Conservation (phyloP, 768 basidiomycete genomes). For the Pulveroboletus sp. region DNA sequence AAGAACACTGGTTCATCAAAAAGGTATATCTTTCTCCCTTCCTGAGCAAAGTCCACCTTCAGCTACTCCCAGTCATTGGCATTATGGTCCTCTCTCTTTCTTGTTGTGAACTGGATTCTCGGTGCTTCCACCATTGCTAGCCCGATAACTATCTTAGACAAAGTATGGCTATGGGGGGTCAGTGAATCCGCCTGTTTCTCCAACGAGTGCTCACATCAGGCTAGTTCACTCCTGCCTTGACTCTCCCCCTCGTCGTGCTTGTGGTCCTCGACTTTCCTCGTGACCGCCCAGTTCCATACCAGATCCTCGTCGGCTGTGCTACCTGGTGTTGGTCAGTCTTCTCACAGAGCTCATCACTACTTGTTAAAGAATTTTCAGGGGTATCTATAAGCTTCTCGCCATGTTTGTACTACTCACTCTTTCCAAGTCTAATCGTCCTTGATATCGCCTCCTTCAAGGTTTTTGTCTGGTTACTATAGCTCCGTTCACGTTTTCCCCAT, state of each 20-base stretch:
- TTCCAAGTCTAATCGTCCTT: conserved; percentile 7
- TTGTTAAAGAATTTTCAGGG: conserved; percentile 36
- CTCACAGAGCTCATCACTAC: not conserved
- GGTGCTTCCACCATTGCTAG: conserved; percentile 48
- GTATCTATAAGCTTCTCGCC: conserved; percentile 54
- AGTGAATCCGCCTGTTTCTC: conserved; percentile 22
- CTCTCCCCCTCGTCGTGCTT: conserved; percentile 59
- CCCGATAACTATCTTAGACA: conserved; percentile 47
- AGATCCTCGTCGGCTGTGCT: conserved; percentile 52
- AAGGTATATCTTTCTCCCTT: conserved; percentile 37
- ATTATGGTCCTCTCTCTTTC: conserved; percentile 59
- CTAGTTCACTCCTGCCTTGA: conserved; percentile 55
- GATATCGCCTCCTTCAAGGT: conserved; percentile 25
- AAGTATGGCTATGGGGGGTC: conserved; percentile 57
- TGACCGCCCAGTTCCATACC: conserved; percentile 55
- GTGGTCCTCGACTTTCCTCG: conserved; percentile 72
- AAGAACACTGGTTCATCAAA: conserved; percentile 72
- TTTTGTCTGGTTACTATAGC: conserved; percentile 42
- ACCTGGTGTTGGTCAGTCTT: conserved; percentile 60
- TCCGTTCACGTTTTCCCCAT: conserved; percentile 36
- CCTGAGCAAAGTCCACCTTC: not conserved
- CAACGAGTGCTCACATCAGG: not conserved
- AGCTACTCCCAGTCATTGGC: conserved; percentile 43
- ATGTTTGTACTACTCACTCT: conserved; percentile 29
- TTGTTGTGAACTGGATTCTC: conserved; percentile 67